Percentiles rank a stretch among this genome's conserved stretches.
phyloP scores from a whole-genome alignment of 306 rosid genomes.

The Cucurbita maxima region DNA sequence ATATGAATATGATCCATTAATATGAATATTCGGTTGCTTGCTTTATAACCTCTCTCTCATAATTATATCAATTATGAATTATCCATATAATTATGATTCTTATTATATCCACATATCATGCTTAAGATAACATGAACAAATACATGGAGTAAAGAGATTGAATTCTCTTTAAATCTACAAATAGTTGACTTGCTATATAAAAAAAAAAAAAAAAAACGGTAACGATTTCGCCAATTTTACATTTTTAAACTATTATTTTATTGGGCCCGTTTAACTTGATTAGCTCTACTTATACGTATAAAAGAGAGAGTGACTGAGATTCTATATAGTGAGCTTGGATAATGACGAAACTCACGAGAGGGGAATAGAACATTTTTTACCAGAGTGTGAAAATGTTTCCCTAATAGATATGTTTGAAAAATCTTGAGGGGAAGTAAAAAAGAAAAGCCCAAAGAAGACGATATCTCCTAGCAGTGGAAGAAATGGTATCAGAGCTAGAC shows the following conservation, averaged over 20 bases:
- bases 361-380: background rate
- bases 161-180: background rate
- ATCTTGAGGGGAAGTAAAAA: no score
- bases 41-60: background rate
- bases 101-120: background rate
- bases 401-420: no score
- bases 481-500: no score
- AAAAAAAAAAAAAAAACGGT: no score
- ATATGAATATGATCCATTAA: background rate
- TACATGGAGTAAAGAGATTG: background rate
- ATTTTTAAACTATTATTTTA: background rate
- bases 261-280: background rate
- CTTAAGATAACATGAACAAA: background rate
- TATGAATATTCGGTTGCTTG: background rate
- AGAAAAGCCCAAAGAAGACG: no score
- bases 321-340: background rate
- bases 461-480: no score
- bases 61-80: background rate
- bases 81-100: background rate
- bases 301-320: background rate
- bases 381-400: no score
- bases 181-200: no score
- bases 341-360: background rate
- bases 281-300: background rate
- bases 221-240: background rate